A percentile compares a stretch with the other conserved stretches of the same genome.
phyloP scores from a whole-genome alignment of 257 asterid species.

The Rauvolfia tetraphylla region DNA sequence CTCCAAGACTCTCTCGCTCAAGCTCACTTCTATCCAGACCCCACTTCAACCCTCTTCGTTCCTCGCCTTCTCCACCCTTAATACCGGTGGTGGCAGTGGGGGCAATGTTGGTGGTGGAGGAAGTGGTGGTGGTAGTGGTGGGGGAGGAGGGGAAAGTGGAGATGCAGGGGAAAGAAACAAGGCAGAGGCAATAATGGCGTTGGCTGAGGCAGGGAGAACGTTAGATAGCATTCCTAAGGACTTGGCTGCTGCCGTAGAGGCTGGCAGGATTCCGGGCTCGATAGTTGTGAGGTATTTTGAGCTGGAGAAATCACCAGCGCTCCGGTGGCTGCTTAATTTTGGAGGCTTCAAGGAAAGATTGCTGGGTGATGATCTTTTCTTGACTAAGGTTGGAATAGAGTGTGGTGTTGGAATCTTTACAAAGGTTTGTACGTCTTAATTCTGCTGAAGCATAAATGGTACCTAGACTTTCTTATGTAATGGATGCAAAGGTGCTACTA shows the following conservation, averaged over 20 bases:
- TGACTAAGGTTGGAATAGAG: conserved; percentile 95
- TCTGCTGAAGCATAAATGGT: neutral
- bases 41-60: conserved; percentile 30
- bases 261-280: conserved; percentile 74
- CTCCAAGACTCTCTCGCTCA: conserved; percentile 23
- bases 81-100: conserved; percentile 15
- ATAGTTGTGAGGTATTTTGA: conserved; percentile 58
- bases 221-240: conserved; percentile 82
- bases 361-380: conserved; percentile 92
- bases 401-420: conserved; percentile 95
- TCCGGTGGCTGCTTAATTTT: conserved; percentile 70
- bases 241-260: conserved; percentile 71
- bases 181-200: conserved; percentile 70
- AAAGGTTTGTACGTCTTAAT: conserved; percentile 41
- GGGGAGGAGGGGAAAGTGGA: conserved; percentile 36
- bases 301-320: conserved; percentile 63
- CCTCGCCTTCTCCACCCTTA: conserved; percentile 30
- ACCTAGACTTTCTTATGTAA: neutral
- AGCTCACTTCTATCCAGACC: conserved; percentile 10
- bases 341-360: conserved; percentile 89
- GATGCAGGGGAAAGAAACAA: conserved; percentile 72
- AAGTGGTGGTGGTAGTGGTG: conserved; percentile 28
- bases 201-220: conserved; percentile 70
- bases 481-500: no score
- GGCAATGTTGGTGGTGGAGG: conserved; percentile 25